Evolutionary conservation across 2,329 filamentous ascomycete genomes (phyloP), one percentile per base, ranked within the genome.

Genomic region (Fusarium torreyae): DNA sequence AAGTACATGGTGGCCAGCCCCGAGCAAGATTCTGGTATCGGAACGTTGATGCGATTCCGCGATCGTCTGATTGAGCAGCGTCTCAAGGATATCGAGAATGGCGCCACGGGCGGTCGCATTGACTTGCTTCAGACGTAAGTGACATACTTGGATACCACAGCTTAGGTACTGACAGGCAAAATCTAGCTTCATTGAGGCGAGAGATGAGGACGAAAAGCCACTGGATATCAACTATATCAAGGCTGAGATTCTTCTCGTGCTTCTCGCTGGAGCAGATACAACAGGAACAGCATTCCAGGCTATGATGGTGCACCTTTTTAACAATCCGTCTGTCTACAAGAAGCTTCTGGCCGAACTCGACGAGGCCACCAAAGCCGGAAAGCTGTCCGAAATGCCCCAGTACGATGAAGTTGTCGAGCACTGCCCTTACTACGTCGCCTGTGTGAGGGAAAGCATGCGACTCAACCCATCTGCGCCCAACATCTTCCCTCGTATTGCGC

Each of bases 11-110:
- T 72, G 1, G 70, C 40, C 45, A 72, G 68, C 13, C 85, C 86
- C 0, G 81, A 86, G 46, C 82, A 89, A 34, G 76, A 86, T 39
- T 83, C 81, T 14, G 87, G 86, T 1, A 86, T 88, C 34, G 86
- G 86, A 1, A 83, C 81, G 2, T 71, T 88, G 57, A 88, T 89
- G 85, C 80, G 84, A 10, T 88, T 88, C 74, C 84, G 86, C 6
- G 87, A 89, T 67, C 80, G 81, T 26, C 79, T 89, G 3, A 82
- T 89, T 57, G 72, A 77, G 22, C 76, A 87, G 64, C 81, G 87
- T 1, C 76, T 83, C 24, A 74, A 80, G 26, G 84, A 87, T 52
- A 79, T 87, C 20, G 78, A 83, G 50, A 73, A 77, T 6, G 85
- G 83, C 2, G 84, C 82, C 11, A 77, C 80, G 1, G 71, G 76